Evolutionary conservation across 768 basidiomycete genomes (phyloP).

Genomic region (Chlorophyllum brunneum): DNA sequence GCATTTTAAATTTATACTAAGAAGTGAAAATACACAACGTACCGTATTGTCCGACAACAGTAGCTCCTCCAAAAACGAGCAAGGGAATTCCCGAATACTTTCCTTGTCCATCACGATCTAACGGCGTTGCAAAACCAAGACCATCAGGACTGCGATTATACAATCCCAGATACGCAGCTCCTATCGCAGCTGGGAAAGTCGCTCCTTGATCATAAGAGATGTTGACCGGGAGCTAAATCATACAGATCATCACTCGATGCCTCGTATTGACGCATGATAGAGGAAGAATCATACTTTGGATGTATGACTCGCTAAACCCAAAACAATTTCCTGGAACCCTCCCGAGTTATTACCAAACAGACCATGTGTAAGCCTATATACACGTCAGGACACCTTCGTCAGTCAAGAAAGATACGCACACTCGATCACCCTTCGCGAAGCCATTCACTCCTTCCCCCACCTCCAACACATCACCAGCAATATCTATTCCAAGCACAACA

Average conservation of each 20-base stretch:
- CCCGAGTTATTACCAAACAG: constrained; percentile 29
- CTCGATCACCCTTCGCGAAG: constrained; percentile 47
- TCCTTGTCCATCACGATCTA: constrained; percentile 19
- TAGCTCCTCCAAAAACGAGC: constrained; percentile 25
- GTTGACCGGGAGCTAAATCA: constrained; percentile 31
- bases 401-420: constrained; percentile 29
- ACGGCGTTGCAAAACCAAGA: constrained; percentile 21
- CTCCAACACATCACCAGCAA: constrained; percentile 45
- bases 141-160: constrained; percentile 25
- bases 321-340: constrained; percentile 38
- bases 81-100: constrained; percentile 29
- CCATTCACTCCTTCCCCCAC: constrained; percentile 45
- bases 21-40: constrained; percentile 13
- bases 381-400: neutral
- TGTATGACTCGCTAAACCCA: constrained; percentile 28
- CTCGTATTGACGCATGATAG: neutral
- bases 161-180: constrained; percentile 33
- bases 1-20: constrained; percentile 19
- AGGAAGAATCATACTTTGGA: constrained; percentile 25
- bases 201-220: constrained; percentile 37
- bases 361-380: constrained; percentile 31
- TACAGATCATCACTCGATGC: neutral
- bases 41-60: constrained; percentile 25
- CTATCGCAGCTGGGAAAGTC: constrained; percentile 35
- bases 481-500: constrained; percentile 42